These are phyloP conservation scores for Moesziomyces sp. DNA, from an alignment of 1,284 basidiomycete species.

Conservation along the genomic window DNA sequence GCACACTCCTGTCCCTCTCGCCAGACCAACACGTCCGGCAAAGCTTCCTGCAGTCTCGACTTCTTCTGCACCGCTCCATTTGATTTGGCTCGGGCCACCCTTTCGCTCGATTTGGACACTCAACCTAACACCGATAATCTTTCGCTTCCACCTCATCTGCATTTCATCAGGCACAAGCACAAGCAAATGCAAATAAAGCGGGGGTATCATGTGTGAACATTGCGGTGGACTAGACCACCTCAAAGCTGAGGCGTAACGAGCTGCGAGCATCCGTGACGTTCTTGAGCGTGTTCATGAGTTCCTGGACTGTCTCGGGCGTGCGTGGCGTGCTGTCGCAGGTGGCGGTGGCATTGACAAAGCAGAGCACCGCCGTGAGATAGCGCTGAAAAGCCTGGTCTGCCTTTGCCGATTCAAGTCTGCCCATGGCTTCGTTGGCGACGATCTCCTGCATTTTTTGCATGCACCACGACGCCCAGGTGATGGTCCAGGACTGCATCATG, in stretches of 20 bases:
- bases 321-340: constrained; percentile 25
- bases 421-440: constrained; percentile 8
- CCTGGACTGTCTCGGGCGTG: constrained; percentile 28
- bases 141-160: too few relatives aligned
- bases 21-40: too few relatives aligned
- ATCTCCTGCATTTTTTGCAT: constrained; percentile 21
- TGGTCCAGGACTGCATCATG: constrained; percentile 43
- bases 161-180: too few relatives aligned
- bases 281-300: constrained; percentile 14
- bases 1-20: too few relatives aligned
- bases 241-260: constrained; percentile 13
- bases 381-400: constrained; percentile 25
- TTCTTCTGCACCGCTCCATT: too few relatives aligned
- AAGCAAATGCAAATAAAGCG: background rate
- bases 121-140: too few relatives aligned
- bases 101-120: too few relatives aligned
- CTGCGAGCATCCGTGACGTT: constrained; percentile 20
- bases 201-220: background rate
- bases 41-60: too few relatives aligned
- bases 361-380: constrained; percentile 31
- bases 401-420: constrained; percentile 28
- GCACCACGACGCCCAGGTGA: constrained; percentile 31
- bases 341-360: constrained; percentile 31
- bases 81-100: too few relatives aligned
- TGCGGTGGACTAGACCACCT: background rate